Evolutionary conservation across 495 filamentous ascomycete species (phyloP), one percentile per base, ranked within the genome.

Genomic region (Talaromyces liani): DNA sequence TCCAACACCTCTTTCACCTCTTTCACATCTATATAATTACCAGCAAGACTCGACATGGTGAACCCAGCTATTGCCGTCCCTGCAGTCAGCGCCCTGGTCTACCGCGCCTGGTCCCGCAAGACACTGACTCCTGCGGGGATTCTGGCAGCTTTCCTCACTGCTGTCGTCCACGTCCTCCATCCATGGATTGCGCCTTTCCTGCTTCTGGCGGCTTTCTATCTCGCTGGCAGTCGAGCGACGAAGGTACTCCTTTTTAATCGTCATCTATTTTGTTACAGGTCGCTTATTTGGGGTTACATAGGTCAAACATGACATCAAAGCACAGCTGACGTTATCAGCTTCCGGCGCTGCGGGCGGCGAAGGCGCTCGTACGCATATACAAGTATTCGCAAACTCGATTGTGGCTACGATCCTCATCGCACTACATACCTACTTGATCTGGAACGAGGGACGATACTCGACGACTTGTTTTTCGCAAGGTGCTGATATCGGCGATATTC

Each of bases 131-230:
- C 88, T 0, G 75, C 80, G 34, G 91, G 91, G 51, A 82, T 93
- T 64, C 68, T 87, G 9, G 80, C 83, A 22, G 92, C 92, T 12
- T 75, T 74, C 24, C 64, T 88, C 33, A 95, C 95, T 7, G 93
- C 91, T 8, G 71, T 81, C 61, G 83, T 87, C 3, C 94, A 98
- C 73, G 91, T 92, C 9, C 67, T 91, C 22, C 94, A 98, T 74
- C 93, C 94, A 8, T 96, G 91, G 91, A 89, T 87, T 61, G 77
- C 92, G n/a, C 92, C 91, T 2, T 95, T 97, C 73, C 80, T 83
- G 24, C 81, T 97, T 10, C 82, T 98, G 2, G 81, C 80, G 47
- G 85, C 93, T 18, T 98, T 98, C 79, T 97, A 96, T 78, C 77
- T 93, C 2, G 86, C 87, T 0, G 95, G 91, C 0, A 96, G 89